phyloP scores from a whole-genome alignment of 2,329 filamentous ascomycete species.

The Nothopassalora personata region DNA sequence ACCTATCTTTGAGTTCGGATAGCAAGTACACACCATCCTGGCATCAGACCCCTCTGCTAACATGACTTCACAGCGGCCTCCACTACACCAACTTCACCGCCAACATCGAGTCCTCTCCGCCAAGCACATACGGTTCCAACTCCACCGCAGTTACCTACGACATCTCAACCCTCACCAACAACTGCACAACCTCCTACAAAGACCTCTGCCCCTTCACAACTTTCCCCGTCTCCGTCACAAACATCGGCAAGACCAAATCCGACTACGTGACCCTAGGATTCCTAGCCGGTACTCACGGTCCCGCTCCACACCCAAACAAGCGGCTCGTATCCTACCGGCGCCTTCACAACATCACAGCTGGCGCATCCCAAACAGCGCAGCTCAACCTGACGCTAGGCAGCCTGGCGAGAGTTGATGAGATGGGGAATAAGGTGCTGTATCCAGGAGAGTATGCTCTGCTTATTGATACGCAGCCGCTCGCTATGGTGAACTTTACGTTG shows the following conservation, averaged over 20 bases:
- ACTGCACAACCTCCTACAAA: constrained; percentile 35
- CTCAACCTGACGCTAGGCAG: constrained; percentile 46
- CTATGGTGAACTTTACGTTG: constrained; percentile 42
- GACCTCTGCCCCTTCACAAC: constrained; percentile 43
- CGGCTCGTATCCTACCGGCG: constrained; percentile 49
- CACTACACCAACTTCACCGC: constrained; percentile 54
- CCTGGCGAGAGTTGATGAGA: constrained; percentile 47
- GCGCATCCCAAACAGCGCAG: constrained; percentile 25
- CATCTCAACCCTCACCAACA: constrained; percentile 36
- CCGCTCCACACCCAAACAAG: constrained; percentile 50
- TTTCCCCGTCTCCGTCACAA: constrained; percentile 43
- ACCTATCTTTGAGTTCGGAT: constrained; percentile 51
- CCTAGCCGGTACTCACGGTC: constrained; percentile 45
- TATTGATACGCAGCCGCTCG: constrained; percentile 42
- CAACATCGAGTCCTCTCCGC: constrained; percentile 7
- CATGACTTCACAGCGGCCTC: constrained; percentile 35
- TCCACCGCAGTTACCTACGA: constrained; percentile 16
- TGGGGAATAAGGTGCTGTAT: constrained; percentile 49
- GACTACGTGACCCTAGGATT: constrained; percentile 53
- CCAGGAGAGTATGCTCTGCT: constrained; percentile 49
- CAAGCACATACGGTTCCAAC: constrained; percentile 11
- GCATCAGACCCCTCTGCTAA: too few species aligned
- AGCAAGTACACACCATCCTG: constrained; percentile 7
- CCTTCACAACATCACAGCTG: constrained; percentile 31
- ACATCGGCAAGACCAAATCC: constrained; percentile 43